These are phyloP conservation scores for Eucalyptus rudis DNA, from an alignment of 345 rosid genomes.

Conservation along the genomic window DNA sequence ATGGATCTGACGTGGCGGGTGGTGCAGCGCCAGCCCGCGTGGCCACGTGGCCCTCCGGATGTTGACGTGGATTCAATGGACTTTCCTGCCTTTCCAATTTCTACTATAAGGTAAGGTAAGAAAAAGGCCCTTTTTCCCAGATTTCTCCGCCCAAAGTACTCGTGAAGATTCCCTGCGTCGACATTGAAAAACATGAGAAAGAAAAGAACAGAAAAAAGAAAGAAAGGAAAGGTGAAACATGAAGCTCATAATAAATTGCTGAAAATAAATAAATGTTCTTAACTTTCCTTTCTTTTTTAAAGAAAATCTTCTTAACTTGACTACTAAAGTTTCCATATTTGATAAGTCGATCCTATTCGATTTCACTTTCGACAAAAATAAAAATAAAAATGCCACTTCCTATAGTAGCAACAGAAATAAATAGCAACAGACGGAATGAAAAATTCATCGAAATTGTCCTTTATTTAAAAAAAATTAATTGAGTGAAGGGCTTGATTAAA, in stretches of 20 bases:
- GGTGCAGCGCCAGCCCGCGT: not conserved
- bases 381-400: not conserved
- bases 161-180: not conserved
- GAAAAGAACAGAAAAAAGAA: not conserved
- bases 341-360: not conserved
- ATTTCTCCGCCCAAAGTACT: not conserved
- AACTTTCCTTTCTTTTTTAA: not conserved
- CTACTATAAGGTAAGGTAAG: not conserved
- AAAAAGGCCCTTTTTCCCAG: not conserved
- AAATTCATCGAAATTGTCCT: accelerated
- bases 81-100: not conserved
- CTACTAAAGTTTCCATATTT: not conserved
- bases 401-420: accelerated
- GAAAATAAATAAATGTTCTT: not conserved
- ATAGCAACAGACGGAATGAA: accelerated
- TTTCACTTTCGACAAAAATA: not conserved
- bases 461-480: no score
- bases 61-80: not conserved
- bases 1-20: not conserved
- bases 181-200: not conserved
- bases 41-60: not conserved
- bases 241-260: not conserved
- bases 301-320: not conserved
- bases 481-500: not conserved
- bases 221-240: not conserved